phyloP scores from a whole-genome alignment of 2,329 filamentous ascomycete genomes.

The Colletotrichum endophyticum region DNA sequence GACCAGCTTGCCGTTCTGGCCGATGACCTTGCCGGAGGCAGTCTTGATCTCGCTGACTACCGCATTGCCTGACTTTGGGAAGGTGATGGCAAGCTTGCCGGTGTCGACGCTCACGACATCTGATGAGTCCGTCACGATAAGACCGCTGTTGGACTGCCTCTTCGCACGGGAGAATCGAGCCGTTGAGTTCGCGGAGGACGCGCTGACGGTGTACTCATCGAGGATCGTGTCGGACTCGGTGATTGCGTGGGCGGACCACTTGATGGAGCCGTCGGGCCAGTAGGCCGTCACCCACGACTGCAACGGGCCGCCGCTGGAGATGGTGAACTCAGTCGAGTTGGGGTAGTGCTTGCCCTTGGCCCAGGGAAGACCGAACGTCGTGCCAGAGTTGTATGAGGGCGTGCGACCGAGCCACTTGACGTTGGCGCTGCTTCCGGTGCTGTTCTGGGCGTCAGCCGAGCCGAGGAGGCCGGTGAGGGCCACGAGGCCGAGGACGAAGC shows the following conservation, averaged over 20 bases:
- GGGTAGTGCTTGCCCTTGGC: constrained; percentile 41
- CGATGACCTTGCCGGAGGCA: constrained; percentile 45
- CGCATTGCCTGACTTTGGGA: constrained; percentile 45
- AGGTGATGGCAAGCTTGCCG: constrained; percentile 45
- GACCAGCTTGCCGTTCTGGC: constrained; percentile 53
- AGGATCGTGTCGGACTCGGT: constrained; percentile 41
- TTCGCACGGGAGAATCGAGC: constrained; percentile 7
- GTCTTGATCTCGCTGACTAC: constrained; percentile 45
- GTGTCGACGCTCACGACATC: constrained; percentile 45
- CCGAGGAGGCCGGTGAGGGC: constrained; percentile 17
- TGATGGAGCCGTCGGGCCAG: constrained; percentile 65
- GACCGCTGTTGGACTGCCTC: constrained; percentile 36
- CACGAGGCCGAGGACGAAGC: constrained; percentile 3
- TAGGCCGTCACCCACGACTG: constrained; percentile 64
- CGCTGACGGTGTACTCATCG: constrained; percentile 44
- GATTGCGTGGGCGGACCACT: constrained; percentile 66
- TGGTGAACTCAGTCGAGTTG: constrained; percentile 40
- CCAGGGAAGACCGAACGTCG: constrained; percentile 51
- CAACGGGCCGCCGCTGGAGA: constrained; percentile 26
- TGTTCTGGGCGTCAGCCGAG: constrained; percentile 7
- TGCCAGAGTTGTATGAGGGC: constrained; percentile 37
- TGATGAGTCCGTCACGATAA: constrained; percentile 25
- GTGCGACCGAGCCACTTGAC: constrained; percentile 46
- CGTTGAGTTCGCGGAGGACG: constrained; percentile 26
- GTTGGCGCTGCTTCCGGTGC: constrained; percentile 12